Conservation (phyloP, 495 filamentous ascomycete species). For the Aspergillus affinis region DNA sequence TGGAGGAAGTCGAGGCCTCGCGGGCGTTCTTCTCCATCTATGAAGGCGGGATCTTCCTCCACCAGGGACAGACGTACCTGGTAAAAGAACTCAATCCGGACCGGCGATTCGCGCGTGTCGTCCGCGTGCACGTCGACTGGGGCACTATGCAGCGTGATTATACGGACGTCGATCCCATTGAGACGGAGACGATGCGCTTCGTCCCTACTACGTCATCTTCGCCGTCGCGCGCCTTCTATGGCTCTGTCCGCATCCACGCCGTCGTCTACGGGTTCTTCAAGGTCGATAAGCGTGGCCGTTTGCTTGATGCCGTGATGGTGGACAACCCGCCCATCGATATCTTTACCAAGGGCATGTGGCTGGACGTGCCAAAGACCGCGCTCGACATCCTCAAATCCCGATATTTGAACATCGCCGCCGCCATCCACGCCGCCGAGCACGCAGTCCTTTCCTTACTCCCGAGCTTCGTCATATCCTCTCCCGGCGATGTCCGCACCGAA, state of each 20-base stretch:
- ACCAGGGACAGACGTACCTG: slow-evolving; percentile 89
- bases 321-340: slow-evolving; percentile 89
- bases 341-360: slow-evolving; percentile 90
- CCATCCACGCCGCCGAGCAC: slow-evolving; percentile 94
- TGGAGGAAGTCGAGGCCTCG: slow-evolving; percentile 95
- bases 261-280: slow-evolving; percentile 97
- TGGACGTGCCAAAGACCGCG: slow-evolving; percentile 79
- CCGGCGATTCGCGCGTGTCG: slow-evolving; percentile 68
- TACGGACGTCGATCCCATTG: slow-evolving; percentile 91
- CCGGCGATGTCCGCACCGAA: slow-evolving; percentile 89
- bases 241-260: slow-evolving; percentile 76
- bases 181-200: slow-evolving; percentile 77
- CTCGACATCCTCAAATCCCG: slow-evolving; percentile 74
- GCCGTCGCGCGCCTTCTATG: slow-evolving; percentile 71
- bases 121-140: slow-evolving; percentile 91
- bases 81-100: slow-evolving; percentile 86
- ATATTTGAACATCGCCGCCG: slow-evolving; percentile 78
- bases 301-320: slow-evolving; percentile 90
- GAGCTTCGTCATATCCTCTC: slow-evolving; percentile 82
- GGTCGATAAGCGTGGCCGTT: slow-evolving; percentile 72
- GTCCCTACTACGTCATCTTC: slow-evolving; percentile 39
- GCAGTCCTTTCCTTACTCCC: slow-evolving; percentile 84
- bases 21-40: slow-evolving; percentile 95
- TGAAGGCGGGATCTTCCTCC: slow-evolving; percentile 95
- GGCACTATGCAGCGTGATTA: slow-evolving; percentile 90